Evolutionary conservation across 2,329 filamentous ascomycete genomes (phyloP), one percentile per base, ranked within the genome.

Genomic region (Chrysoporthe deuterocubensis): DNA sequence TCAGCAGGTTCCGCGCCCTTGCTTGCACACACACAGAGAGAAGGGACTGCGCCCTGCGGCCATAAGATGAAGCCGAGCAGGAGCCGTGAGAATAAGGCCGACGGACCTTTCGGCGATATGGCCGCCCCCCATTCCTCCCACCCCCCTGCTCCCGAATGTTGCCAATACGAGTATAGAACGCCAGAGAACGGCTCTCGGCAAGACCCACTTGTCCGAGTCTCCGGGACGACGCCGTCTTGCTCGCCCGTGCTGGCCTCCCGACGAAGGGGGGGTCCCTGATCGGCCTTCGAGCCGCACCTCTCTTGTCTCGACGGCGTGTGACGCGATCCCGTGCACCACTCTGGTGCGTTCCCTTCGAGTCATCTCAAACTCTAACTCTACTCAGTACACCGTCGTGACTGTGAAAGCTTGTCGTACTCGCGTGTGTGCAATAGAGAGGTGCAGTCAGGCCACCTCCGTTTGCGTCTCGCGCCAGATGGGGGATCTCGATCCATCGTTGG

Each of bases 121-220:
- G 48, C 14, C n/a, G 48, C 48, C 48, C 26, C 11, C 21, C 14
- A 32, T 54, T 4, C 50, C 21, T 54, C 26, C 26, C 26, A 26
- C 26, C 26, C 26, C 26, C 26, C 2, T 26, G 26, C 26, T 26
- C 26, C 26, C 26, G 26, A 26, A 26, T 26, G 26, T 26, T 26
- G 26, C 26, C 50, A 32, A 32, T 5, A 54, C 26, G 2, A 16
- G 21, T 5, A 54, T 4, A 32, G 13, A 54, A 54, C 50, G 32
- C 50, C 40, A 34, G 26, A 26, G 37, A 43, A 14, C 21, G 11
- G 40, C 34, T 48, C 58, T 64, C 62, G 62, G 62, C 26, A 64
- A 64, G 48, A 43, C 34, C 50, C 62, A 64, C 62, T 16, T 52
- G 50, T 50, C 62, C 62, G 62, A 64, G 9, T 32, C 26, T n/a